These are phyloP conservation scores for Cryphonectria nitschkei DNA, from an alignment of 2,329 filamentous ascomycete species.

Conservation along the genomic window DNA sequence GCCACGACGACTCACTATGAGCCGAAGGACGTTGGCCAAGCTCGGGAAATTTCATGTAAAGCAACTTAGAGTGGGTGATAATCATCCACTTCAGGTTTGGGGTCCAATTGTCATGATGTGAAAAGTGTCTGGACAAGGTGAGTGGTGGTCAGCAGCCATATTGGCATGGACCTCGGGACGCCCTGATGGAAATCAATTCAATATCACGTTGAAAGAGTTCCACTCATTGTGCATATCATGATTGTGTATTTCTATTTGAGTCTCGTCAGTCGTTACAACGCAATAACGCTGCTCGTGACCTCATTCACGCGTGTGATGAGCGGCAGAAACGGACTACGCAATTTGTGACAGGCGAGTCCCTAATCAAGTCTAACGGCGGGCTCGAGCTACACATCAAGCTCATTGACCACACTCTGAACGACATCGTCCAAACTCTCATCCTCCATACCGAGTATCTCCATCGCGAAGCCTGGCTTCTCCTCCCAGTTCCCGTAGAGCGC, in stretches of 20 bases:
- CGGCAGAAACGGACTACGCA: neutral
- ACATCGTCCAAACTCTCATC: conserved; percentile 49
- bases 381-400: conserved; percentile 3
- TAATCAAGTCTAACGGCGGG: neutral
- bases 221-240: neutral
- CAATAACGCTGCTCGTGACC: neutral
- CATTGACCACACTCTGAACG: conserved; percentile 40
- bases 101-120: neutral
- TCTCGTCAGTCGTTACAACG: neutral
- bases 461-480: conserved; percentile 47
- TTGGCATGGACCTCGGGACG: too few species aligned
- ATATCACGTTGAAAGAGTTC: neutral
- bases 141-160: neutral
- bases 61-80: neutral
- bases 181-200: neutral
- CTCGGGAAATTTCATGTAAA: neutral
- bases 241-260: neutral
- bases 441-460: conserved; percentile 50
- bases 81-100: neutral
- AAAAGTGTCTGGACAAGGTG: neutral
- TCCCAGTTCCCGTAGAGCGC: conserved; percentile 55
- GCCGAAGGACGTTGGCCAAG: neutral
- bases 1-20: neutral
- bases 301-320: neutral
- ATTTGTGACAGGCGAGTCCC: neutral